Percentiles rank a stretch among this genome's conserved stretches.
Evolutionary conservation across 2,329 filamentous ascomycete species (phyloP).

Genomic region (Pseudopithomyces chartarum): DNA sequence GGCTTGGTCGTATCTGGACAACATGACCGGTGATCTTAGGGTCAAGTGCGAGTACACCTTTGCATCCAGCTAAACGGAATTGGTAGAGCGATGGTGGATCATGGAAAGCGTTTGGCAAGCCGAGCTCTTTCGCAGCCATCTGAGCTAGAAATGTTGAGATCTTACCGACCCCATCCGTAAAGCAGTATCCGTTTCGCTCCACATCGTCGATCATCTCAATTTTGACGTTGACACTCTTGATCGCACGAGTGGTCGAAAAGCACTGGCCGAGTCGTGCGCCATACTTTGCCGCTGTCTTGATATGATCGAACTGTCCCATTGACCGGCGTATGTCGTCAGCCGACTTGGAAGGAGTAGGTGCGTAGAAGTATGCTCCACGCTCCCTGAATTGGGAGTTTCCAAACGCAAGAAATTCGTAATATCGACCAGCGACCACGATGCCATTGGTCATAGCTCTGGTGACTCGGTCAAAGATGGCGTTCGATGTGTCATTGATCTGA

Average conservation of each 20-base stretch:
- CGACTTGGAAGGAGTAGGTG: slow-evolving; percentile 67
- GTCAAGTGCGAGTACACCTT: slow-evolving; percentile 83
- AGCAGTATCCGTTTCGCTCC: slow-evolving; percentile 69
- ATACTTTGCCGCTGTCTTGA: slow-evolving; percentile 84
- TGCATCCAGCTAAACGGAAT: slow-evolving; percentile 89
- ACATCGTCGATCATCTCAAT: slow-evolving; percentile 71
- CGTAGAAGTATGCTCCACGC: slow-evolving; percentile 91
- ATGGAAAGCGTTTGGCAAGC: slow-evolving; percentile 58
- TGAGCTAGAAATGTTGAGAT: slow-evolving; percentile 80
- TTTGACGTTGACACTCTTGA: slow-evolving; percentile 66
- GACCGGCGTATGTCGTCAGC: slow-evolving; percentile 78
- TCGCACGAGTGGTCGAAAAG: slow-evolving; percentile 87
- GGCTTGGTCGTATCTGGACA: slow-evolving; percentile 80
- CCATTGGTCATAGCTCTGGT: slow-evolving; percentile 74
- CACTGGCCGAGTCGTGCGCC: slow-evolving; percentile 90
- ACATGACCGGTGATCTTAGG: slow-evolving; percentile 68
- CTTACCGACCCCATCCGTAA: slow-evolving; percentile 92
- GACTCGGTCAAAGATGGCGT: slow-evolving; percentile 74
- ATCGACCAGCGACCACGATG: slow-evolving; percentile 78
- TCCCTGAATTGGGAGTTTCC: slow-evolving; percentile 95
- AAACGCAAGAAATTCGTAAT: slow-evolving; percentile 89
- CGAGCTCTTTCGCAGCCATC: slow-evolving; percentile 74
- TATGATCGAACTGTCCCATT: slow-evolving; percentile 86
- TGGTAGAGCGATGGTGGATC: slow-evolving; percentile 81
- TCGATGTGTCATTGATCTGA: slow-evolving; percentile 39